Evolutionary conservation across 2,329 filamentous ascomycete genomes (phyloP), one percentile per base, ranked within the genome.

Genomic region (Fusarium musae): DNA sequence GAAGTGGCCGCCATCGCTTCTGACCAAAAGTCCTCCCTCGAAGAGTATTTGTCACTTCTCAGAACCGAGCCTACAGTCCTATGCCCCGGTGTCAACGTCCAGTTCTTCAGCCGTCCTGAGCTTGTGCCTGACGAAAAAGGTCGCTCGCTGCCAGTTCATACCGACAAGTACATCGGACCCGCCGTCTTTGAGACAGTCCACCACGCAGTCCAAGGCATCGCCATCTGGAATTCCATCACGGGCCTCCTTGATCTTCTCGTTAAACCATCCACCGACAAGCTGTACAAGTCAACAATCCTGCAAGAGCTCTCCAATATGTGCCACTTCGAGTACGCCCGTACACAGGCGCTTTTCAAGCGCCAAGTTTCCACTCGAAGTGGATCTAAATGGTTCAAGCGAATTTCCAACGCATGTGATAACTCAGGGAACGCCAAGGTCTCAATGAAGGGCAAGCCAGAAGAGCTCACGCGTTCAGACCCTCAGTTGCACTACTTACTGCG

Each of bases 241-340:
- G 70, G 75, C 1, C 80, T 87, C 2, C 72, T 87, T 3, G 68
- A 80, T 9, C 68, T 82, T 2, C 78, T 86, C 2, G 19, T 23
- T 13, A 46, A 9, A 9, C 65, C 61, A 0, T 21, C 40, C 0
- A 73, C 78, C 40, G 72, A 79, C 26, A 85, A 83, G 70, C 63
- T 72, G 1, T 79, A 80, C 42, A 78, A 74, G 9, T 72, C 70
- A 2, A 78, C 83, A 2, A 59, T 87, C 13, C 77, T 86, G 5
- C 85, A 87, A 65, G 86, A 88, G 54, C 66, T 87, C 0, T 80
- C 82, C 32, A 87, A 86, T 52, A 60, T 85, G 8, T 84, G 82
- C 28, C 78, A 86, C n/a, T 63, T 85, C 1, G 85, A 87, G 56
- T 87, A 83, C 52, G 57, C 46, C 2, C 82, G 83, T 3, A 74